Evolutionary conservation across 2,329 filamentous ascomycete species (phyloP).

Genomic region (Botrytis elliptica): DNA sequence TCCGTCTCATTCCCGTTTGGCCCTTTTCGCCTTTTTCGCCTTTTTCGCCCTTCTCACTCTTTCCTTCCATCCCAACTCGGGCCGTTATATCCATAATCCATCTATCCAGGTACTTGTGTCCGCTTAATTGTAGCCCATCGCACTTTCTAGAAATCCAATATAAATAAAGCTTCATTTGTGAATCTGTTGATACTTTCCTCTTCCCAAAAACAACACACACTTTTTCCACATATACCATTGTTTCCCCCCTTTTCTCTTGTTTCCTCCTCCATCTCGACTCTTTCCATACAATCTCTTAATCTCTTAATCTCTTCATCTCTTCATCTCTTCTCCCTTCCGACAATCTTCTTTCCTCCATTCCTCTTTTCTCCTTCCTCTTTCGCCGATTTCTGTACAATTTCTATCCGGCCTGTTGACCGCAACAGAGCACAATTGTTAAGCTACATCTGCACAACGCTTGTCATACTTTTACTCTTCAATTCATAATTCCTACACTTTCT

Average conservation of each 20-base stretch:
- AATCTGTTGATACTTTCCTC: conserved; percentile 5
- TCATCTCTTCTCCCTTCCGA: not conserved
- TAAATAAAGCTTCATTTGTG: not conserved
- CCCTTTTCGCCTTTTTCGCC: not conserved
- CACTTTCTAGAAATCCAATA: conserved; percentile 1
- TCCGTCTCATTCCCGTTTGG: not conserved
- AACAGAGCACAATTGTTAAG: conserved; percentile 1
- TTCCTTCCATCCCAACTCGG: not conserved
- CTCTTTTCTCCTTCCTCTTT: not conserved
- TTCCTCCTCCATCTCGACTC: not conserved
- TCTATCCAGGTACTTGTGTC: conserved; percentile 1
- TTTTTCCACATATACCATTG: conserved; percentile 2
- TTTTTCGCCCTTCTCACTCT: not conserved
- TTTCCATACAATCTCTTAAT: not conserved
- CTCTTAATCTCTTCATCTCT: not conserved
- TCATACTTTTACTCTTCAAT: not conserved
- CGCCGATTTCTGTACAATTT: not conserved
- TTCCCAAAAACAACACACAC: conserved; percentile 11
- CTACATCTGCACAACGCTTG: not conserved
- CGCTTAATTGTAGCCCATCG: not conserved
- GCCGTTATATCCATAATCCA: not conserved
- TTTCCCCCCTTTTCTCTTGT: not conserved
- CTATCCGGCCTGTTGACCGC: not conserved
- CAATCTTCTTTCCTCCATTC: not conserved
- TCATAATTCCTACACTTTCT: not conserved